Conservation (phyloP, 805 yeast genomes). For the Metschnikowia drakensbergensis region DNA sequence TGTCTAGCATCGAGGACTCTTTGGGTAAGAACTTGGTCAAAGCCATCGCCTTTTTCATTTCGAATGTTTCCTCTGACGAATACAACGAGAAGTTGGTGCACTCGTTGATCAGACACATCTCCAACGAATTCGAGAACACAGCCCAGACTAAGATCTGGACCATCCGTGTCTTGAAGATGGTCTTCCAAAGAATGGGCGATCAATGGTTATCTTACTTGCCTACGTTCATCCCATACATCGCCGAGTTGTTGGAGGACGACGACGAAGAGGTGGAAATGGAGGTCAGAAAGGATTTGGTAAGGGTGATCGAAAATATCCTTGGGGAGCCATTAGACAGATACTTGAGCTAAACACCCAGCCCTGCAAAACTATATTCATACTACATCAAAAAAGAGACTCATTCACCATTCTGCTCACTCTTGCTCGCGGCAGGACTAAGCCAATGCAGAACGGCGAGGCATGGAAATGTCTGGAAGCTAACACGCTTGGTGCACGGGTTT, state of each 20-base stretch:
- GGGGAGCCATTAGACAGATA: slow-evolving; percentile 94
- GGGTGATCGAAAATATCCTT: slow-evolving; percentile 83
- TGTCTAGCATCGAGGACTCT: slow-evolving; percentile 61
- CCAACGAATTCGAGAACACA: slow-evolving; percentile 46
- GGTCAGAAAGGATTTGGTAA: slow-evolving; percentile 85
- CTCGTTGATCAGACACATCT: slow-evolving; percentile 33
- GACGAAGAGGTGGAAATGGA: slow-evolving; percentile 90
- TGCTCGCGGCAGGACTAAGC: too few relatives aligned
- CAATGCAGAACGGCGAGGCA: not conserved
- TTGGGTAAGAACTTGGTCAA: slow-evolving; percentile 81
- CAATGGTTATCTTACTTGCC: slow-evolving; percentile 90
- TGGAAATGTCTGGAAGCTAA: slow-evolving; percentile 14
- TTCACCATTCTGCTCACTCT: too few relatives aligned
- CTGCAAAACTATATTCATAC: not conserved
- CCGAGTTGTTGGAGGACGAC: slow-evolving; percentile 93
- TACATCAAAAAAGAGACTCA: not conserved
- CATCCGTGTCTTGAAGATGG: slow-evolving; percentile 67
- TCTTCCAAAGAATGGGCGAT: slow-evolving; percentile 90
- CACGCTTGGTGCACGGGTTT: slow-evolving; percentile 10
- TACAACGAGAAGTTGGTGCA: slow-evolving; percentile 63
- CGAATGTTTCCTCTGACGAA: slow-evolving; percentile 61
- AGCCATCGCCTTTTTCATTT: slow-evolving; percentile 70
- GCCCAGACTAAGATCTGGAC: slow-evolving; percentile 81
- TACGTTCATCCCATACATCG: slow-evolving; percentile 90
- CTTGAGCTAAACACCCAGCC: slow-evolving; percentile 35